Evolutionary conservation across 2,329 filamentous ascomycete species (phyloP), one percentile per base, ranked within the genome.

Genomic region (Metarhizium brunneum): DNA sequence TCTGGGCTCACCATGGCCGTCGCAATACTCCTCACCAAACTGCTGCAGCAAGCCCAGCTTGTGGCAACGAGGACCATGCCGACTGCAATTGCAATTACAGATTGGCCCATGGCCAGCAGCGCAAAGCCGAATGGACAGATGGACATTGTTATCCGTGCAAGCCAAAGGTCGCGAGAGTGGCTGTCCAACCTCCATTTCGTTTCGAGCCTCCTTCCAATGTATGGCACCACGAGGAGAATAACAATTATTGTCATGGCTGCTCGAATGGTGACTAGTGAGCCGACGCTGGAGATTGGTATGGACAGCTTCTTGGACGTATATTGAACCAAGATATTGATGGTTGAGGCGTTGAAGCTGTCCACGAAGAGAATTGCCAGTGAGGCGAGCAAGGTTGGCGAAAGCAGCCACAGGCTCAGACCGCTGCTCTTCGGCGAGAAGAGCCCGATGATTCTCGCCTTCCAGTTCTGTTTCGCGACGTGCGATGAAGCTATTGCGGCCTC

Each of bases 151-250:
- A 54, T 32, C n/a, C 45, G n/a, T 14, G 53, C 45, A 14, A 54
- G 53, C 53, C 53, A 54, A 4, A 54, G 53, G 35, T 54, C 53
- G 32, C 53, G 53, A 48, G 53, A n/a, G 25, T 29, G 53, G 18
- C 30, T 47, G 35, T 48, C 43, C 43, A 54, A 35, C 2, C 32
- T 32, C 11, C 18, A 42, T 40, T 38, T 38, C 4, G 35, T 16
- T 16, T 25, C 16, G 3, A 54, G n/a, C 16, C 47, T 20, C 8
- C 29, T 36, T 3, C 53, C 53, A 14, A 54, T 30, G 7, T 20
- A 13, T 14, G 45, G 25, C 18, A 48, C 25, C 7, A 48, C 11
- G 25, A 47, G 4, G 25, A 55, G 48, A n/a, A 55, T 18, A 0
- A 55, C 48, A 2, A 55, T 3, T 2, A 55, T 51, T 47, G 47